phyloP scores from a whole-genome alignment of 2,329 filamentous ascomycete genomes.

The Paecilomyces fulvus region DNA sequence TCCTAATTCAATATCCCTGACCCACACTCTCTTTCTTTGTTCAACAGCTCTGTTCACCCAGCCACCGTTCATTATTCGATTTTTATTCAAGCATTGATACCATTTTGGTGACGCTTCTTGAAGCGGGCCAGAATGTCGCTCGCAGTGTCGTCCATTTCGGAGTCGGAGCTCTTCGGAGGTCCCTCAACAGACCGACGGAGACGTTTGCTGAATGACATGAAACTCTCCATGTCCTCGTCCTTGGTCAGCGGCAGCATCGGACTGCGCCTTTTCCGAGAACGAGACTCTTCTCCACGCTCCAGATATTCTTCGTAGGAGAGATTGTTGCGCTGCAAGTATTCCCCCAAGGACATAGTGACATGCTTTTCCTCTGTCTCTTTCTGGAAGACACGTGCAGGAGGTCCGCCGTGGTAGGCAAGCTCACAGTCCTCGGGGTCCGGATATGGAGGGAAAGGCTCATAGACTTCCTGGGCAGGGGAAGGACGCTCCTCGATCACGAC shows the following conservation, averaged over 20 bases:
- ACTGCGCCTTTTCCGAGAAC: neutral
- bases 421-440: neutral
- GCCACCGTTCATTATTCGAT: neutral
- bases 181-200: neutral
- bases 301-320: neutral
- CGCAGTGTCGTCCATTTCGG: neutral
- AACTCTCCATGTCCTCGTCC: neutral
- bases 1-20: neutral
- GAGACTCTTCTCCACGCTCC: neutral
- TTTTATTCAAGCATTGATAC: neutral
- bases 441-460: neutral
- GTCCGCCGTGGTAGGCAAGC: neutral
- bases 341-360: constrained; percentile 2
- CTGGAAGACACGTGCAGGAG: neutral
- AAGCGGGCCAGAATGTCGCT: neutral
- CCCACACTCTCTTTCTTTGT: neutral
- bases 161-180: neutral
- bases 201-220: neutral
- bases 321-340: constrained; percentile 6
- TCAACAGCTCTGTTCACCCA: neutral
- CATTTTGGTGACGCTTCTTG: neutral
- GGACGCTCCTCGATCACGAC: neutral
- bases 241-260: neutral
- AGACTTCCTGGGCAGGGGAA: neutral
- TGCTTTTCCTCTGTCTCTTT: neutral